A percentile compares a stretch with the other conserved stretches of the same genome.
Conservation (phyloP, 2,329 filamentous ascomycete species). For the Fusarium irregulare region DNA sequence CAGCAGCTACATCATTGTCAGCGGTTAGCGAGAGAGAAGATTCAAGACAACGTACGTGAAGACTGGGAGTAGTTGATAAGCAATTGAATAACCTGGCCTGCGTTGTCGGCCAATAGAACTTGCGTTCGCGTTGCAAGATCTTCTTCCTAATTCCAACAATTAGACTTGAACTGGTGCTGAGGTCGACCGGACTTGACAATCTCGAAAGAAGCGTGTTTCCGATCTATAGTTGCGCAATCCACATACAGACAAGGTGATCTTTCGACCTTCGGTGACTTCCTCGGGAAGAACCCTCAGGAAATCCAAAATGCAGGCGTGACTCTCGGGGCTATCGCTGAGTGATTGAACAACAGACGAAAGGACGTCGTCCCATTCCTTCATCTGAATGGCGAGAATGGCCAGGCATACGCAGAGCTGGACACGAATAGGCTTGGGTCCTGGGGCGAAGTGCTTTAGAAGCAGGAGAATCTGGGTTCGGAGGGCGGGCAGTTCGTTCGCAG, state of each 20-base stretch:
- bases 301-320: conserved; percentile 89
- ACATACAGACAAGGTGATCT: conserved; percentile 99
- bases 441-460: conserved; percentile 82
- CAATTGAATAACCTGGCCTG: conserved; percentile 85
- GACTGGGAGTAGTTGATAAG: conserved; percentile 92
- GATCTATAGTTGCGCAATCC: conserved; percentile 68
- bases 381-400: conserved; percentile 94
- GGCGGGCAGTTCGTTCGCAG: conserved; percentile 76
- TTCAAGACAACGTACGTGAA: conserved; percentile 71
- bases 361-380: conserved; percentile 95
- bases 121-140: conserved; percentile 86
- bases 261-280: conserved; percentile 98
- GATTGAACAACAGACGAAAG: conserved; percentile 82
- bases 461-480: conserved; percentile 87
- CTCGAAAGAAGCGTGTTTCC: conserved; percentile 49
- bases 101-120: conserved; percentile 92
- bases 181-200: conserved; percentile 51
- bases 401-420: conserved; percentile 95
- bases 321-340: conserved; percentile 79
- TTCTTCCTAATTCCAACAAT: conserved; percentile 81
- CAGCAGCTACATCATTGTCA: conserved; percentile 65
- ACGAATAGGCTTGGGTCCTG: conserved; percentile 84
- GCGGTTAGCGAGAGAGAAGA: neutral
- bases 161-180: conserved; percentile 53
- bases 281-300: conserved; percentile 97